Evolutionary conservation across 1,139 yeast species (phyloP).

Genomic region (Pichia sp.): DNA sequence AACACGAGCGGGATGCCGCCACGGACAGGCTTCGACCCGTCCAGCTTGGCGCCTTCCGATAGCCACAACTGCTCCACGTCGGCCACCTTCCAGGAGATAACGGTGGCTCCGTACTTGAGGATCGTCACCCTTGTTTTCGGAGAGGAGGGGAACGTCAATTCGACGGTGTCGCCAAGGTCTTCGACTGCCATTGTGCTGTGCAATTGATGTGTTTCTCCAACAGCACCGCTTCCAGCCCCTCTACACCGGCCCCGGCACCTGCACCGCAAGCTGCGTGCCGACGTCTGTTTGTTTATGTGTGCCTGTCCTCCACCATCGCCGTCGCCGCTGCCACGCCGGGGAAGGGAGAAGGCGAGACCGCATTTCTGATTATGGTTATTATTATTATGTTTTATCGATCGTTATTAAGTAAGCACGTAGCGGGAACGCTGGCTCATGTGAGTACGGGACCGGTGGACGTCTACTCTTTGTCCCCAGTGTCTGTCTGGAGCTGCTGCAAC

Average conservation of each 20-base stretch:
- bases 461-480: neutral
- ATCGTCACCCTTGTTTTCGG: conserved; percentile 56
- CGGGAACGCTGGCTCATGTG: neutral
- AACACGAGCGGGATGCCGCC: conserved; percentile 97
- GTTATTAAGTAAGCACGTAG: neutral
- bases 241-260: neutral
- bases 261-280: neutral
- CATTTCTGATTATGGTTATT: neutral
- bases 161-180: conserved; percentile 60
- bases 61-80: conserved; percentile 74
- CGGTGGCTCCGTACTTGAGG: conserved; percentile 84
- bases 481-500: conserved; percentile 6
- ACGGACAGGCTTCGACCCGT: conserved; percentile 88
- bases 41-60: conserved; percentile 71
- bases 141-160: conserved; percentile 40
- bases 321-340: neutral
- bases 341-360: neutral
- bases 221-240: neutral
- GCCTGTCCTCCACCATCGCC: neutral
- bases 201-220: neutral
- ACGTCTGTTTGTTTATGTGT: neutral
- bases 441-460: neutral
- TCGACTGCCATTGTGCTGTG: conserved; percentile 48
- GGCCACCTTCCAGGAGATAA: conserved; percentile 70
- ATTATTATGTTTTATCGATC: neutral